A percentile compares a stretch with the other conserved stretches of the same genome.
Conservation (phyloP, 78 protist genomes). For the Planoprotostelium fungivorum region DNA sequence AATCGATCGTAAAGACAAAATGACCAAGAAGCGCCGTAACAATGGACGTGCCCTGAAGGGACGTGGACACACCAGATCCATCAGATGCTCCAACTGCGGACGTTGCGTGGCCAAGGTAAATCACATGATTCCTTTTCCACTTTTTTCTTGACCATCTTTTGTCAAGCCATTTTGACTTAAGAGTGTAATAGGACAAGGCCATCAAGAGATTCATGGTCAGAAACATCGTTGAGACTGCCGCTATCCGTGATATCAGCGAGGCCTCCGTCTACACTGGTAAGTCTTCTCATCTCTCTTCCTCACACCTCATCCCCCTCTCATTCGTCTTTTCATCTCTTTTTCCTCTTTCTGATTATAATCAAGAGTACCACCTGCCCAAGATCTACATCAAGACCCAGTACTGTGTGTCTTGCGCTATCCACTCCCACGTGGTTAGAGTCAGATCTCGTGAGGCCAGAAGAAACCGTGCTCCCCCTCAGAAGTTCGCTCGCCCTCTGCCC, state of each 20-base stretch:
- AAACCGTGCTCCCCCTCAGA: slow-evolving; percentile 59
- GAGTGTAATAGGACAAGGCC: slow-evolving; percentile 87
- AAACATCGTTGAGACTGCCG: slow-evolving; percentile 94
- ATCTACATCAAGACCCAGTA: slow-evolving; percentile 92
- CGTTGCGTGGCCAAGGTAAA: slow-evolving; percentile 88
- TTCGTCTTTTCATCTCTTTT: not conserved
- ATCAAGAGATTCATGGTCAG: slow-evolving; percentile 92
- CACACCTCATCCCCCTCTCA: not conserved
- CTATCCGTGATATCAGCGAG: slow-evolving; percentile 87
- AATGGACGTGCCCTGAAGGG: slow-evolving; percentile 89
- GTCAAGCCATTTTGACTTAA: not conserved
- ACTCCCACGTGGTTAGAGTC: slow-evolving; percentile 93
- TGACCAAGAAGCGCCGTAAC: slow-evolving; percentile 94
- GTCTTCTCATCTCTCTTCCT: slow-evolving; percentile 3
- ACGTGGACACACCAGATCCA: slow-evolving; percentile 84
- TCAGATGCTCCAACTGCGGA: slow-evolving; percentile 96
- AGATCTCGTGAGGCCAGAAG: slow-evolving; percentile 74
- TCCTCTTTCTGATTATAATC: not conserved
- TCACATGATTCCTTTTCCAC: not conserved
- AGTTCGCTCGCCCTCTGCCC: not conserved
- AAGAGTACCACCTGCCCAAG: slow-evolving; percentile 93
- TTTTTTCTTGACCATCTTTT: not conserved
- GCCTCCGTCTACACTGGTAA: slow-evolving; percentile 79
- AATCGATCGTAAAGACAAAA: slow-evolving; percentile 30
- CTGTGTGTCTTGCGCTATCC: slow-evolving; percentile 98